Conservation (phyloP, 805 yeast species). For the Suhomyces kilbournensis region DNA sequence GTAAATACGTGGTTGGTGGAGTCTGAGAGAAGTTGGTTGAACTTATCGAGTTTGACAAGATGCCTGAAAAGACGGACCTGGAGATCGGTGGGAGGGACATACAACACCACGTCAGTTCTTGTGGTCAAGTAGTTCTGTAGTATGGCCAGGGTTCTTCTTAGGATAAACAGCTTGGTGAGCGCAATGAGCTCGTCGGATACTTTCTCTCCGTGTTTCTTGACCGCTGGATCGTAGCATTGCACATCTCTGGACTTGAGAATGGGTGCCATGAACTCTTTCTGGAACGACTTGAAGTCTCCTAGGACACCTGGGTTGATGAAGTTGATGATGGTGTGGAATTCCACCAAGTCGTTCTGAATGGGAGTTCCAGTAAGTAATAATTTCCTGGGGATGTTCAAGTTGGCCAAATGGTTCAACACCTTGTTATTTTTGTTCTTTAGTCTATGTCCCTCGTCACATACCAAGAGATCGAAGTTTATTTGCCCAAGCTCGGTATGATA, state of each 20-base stretch:
- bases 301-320: slow-evolving; percentile 83
- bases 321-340: slow-evolving; percentile 76
- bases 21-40: slow-evolving; percentile 27
- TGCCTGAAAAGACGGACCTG: slow-evolving; percentile 58
- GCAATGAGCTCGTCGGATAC: slow-evolving; percentile 61
- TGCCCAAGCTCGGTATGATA: slow-evolving; percentile 49
- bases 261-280: slow-evolving; percentile 63
- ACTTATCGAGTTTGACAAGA: slow-evolving; percentile 40
- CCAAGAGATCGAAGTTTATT: slow-evolving; percentile 59
- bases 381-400: slow-evolving; percentile 52
- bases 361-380: slow-evolving; percentile 86
- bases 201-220: slow-evolving; percentile 55
- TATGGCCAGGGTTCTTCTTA: slow-evolving; percentile 67
- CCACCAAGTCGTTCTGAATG: slow-evolving; percentile 85
- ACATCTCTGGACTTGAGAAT: slow-evolving; percentile 67
- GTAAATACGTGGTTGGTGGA: slow-evolving; percentile 49
- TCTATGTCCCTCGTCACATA: slow-evolving; percentile 96
- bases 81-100: slow-evolving; percentile 67
- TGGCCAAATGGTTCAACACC: slow-evolving; percentile 59
- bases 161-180: slow-evolving; percentile 61
- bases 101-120: slow-evolving; percentile 71
- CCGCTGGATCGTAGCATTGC: slow-evolving; percentile 48
- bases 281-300: slow-evolving; percentile 59
- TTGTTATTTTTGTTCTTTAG: slow-evolving; percentile 74
- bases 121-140: slow-evolving; percentile 62